Conservation (phyloP, 345 rosid species). For the Isatis tinctoria region DNA sequence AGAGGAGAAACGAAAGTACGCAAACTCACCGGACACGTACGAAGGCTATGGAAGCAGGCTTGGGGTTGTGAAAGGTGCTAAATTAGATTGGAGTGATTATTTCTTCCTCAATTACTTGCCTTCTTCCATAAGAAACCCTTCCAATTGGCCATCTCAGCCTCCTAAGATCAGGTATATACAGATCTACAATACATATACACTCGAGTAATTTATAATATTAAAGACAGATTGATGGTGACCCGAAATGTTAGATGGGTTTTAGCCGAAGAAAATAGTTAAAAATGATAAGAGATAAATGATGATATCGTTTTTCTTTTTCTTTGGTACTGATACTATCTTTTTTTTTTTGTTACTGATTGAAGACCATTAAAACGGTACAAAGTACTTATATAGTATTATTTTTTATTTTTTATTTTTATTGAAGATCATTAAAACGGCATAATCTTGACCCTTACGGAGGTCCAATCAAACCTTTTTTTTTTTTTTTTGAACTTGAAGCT, state of each 20-base stretch:
- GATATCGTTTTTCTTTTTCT: not conserved
- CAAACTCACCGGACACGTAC: conserved; percentile 76
- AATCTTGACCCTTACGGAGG: not conserved
- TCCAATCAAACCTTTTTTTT: too few species aligned
- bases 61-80: conserved; percentile 76
- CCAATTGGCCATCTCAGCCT: conserved; percentile 79
- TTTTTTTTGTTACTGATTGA: not conserved
- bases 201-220: not conserved
- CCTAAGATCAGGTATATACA: conserved; percentile 56
- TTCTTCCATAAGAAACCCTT: conserved; percentile 34
- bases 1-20: conserved; percentile 55
- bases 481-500: too few species aligned
- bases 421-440: not conserved
- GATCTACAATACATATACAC: not conserved
- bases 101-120: conserved; percentile 76
- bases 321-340: not conserved
- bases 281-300: too few species aligned
- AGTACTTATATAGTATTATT: too few species aligned
- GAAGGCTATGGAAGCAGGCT: conserved; percentile 94
- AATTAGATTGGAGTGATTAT: conserved; percentile 94
- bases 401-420: not conserved
- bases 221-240: not conserved
- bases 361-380: not conserved
- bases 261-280: not conserved
- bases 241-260: not conserved